Evolutionary conservation across 179 eudicot genomes (phyloP).

Genomic region (Amaranthus tricolor): DNA sequence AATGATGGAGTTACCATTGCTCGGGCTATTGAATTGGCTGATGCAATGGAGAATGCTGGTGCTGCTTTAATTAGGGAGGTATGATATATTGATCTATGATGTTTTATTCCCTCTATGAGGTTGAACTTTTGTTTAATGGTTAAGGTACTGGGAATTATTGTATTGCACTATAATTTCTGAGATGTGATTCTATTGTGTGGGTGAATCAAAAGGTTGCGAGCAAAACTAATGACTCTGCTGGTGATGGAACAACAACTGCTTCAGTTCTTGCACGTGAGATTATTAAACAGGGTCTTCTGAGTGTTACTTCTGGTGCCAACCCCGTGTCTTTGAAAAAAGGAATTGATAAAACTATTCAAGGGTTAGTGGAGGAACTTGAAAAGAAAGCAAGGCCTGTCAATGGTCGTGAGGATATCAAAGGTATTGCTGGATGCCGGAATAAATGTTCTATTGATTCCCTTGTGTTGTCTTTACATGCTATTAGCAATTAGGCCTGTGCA

Average conservation of each 20-base stretch:
- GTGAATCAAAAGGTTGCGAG: constrained; percentile 69
- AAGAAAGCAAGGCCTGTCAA: constrained; percentile 85
- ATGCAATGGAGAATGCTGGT: constrained; percentile 98
- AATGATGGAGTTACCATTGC: constrained; percentile 98
- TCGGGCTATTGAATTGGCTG: constrained; percentile 91
- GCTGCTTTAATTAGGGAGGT: constrained; percentile 98
- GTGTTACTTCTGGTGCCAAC: constrained; percentile 96
- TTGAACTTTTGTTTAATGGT: not conserved
- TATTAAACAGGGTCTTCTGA: constrained; percentile 71
- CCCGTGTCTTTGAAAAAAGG: constrained; percentile 90
- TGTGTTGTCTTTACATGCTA: not conserved
- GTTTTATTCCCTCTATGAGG: not conserved
- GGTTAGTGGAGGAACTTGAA: constrained; percentile 72
- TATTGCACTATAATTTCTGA: not conserved
- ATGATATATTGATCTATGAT: constrained; percentile 1
- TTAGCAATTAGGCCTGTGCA: not conserved
- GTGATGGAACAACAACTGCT: constrained; percentile 98
- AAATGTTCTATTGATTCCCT: not conserved
- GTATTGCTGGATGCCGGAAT: constrained; percentile 27
- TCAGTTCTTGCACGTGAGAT: constrained; percentile 93
- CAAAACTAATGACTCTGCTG: constrained; percentile 97
- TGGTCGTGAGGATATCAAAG: constrained; percentile 91
- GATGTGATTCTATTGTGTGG: not conserved
- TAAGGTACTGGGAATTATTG: not conserved
- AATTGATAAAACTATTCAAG: constrained; percentile 85